Evolutionary conservation across 768 basidiomycete genomes (phyloP).

Genomic region (Dentipellis sp.): DNA sequence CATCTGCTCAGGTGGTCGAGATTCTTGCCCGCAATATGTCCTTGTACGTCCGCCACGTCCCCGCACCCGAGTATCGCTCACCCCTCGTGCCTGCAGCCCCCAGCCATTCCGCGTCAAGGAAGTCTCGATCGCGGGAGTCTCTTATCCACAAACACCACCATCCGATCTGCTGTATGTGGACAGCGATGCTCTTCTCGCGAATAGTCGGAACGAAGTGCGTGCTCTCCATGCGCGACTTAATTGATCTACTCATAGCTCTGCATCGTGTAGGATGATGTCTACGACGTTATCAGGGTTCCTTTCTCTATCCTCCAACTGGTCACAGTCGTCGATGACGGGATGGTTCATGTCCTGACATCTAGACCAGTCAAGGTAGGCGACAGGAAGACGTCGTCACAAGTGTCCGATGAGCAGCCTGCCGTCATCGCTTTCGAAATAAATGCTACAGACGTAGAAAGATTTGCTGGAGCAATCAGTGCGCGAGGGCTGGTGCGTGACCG

Average conservation of each 20-base stretch:
- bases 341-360: neutral
- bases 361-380: neutral
- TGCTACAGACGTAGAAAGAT: neutral
- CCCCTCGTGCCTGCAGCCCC: neutral
- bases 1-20: constrained; percentile 11
- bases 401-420: neutral
- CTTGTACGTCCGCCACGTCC: constrained; percentile 3
- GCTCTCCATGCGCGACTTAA: neutral
- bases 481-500: neutral
- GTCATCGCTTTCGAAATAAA: neutral
- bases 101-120: constrained; percentile 10
- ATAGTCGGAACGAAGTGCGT: constrained; percentile 10
- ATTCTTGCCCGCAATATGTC: constrained; percentile 14
- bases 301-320: neutral
- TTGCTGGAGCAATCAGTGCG: neutral
- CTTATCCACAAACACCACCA: neutral
- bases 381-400: neutral
- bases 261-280: constrained; percentile 5
- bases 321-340: neutral
- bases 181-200: constrained; percentile 9
- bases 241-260: too few species aligned
- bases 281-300: constrained; percentile 6
- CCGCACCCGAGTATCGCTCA: too few species aligned
- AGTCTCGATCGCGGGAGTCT: constrained; percentile 2
- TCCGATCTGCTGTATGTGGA: constrained; percentile 10